These are phyloP conservation scores for Stagonosporopsis cucurbitacearum DNA, from an alignment of 2,329 filamentous ascomycete genomes.

Conservation along the genomic window DNA sequence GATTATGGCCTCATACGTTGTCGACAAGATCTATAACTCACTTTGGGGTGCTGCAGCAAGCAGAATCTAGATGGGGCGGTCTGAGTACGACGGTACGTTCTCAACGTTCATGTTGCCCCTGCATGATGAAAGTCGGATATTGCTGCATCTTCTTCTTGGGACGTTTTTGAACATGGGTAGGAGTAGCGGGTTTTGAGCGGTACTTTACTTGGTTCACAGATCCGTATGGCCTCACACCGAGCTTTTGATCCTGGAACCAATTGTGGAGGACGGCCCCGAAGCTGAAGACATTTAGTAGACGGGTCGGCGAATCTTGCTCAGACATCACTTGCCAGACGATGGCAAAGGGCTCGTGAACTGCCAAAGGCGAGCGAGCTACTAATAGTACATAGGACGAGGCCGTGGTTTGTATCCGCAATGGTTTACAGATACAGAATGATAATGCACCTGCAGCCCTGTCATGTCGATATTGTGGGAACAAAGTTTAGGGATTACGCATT, in stretches of 20 bases:
- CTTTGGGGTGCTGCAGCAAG: conserved; percentile 61
- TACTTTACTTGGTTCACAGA: conserved; percentile 15
- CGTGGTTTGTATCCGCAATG: conserved; percentile 8
- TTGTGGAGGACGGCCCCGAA: conserved; percentile 1
- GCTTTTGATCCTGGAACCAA: background rate
- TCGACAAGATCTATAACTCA: conserved; percentile 98
- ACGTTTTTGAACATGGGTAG: conserved; percentile 1
- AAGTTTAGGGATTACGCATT: background rate
- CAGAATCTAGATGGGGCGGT: conserved; percentile 29
- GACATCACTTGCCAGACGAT: conserved; percentile 26
- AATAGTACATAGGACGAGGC: conserved; percentile 34
- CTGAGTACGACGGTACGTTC: conserved; percentile 24
- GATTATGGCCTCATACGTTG: conserved; percentile 93
- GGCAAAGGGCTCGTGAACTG: conserved; percentile 5
- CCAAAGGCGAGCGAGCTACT: conserved; percentile 25
- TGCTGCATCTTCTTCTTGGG: conserved; percentile 6
- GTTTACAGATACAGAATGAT: conserved; percentile 24
- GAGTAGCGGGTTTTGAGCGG: background rate
- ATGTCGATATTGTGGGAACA: conserved; percentile 14
- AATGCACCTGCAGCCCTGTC: conserved; percentile 13
- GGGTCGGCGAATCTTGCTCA: conserved; percentile 21
- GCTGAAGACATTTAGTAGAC: conserved; percentile 28
- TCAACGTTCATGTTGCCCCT: conserved; percentile 5
- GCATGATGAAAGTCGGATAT: conserved; percentile 11
- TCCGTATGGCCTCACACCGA: background rate